phyloP scores from a whole-genome alignment of 129 eudicot species.

The Logfia minima region DNA sequence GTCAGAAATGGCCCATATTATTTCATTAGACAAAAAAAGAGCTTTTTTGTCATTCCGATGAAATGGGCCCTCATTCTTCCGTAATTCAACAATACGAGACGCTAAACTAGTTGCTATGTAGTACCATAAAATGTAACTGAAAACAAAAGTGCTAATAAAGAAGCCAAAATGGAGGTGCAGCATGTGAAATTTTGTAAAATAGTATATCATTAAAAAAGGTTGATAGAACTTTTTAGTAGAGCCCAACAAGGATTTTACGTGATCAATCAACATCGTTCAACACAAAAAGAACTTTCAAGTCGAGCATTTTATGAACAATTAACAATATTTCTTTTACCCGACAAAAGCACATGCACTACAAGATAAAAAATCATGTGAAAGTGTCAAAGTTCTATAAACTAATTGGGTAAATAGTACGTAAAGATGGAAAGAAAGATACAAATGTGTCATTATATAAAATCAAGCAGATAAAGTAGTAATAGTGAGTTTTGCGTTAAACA shows the following conservation, averaged over 20 bases:
- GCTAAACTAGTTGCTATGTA: neutral
- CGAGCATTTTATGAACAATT: neutral
- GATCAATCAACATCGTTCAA: neutral
- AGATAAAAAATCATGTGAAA: slow-evolving; percentile 14
- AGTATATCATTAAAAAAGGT: neutral
- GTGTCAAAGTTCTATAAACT: neutral
- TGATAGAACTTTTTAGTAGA: neutral
- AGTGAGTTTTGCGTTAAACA: neutral
- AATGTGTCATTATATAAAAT: neutral
- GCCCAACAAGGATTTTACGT: neutral
- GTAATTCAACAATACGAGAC: neutral
- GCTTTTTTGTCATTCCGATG: neutral
- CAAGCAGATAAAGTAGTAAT: neutral
- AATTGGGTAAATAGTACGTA: slow-evolving; percentile 1
- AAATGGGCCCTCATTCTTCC: neutral
- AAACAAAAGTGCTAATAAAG: neutral
- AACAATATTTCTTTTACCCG: neutral
- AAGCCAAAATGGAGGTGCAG: neutral
- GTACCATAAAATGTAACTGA: neutral
- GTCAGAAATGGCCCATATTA: neutral
- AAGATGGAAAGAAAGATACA: neutral
- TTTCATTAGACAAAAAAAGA: neutral
- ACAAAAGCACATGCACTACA: slow-evolving; percentile 17
- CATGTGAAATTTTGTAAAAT: neutral
- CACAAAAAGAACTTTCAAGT: slow-evolving; percentile 1